A percentile compares a stretch with the other conserved stretches of the same genome.
These are phyloP conservation scores for Gossypium longicalyx DNA, from an alignment of 345 rosid species.

Conservation along the genomic window DNA sequence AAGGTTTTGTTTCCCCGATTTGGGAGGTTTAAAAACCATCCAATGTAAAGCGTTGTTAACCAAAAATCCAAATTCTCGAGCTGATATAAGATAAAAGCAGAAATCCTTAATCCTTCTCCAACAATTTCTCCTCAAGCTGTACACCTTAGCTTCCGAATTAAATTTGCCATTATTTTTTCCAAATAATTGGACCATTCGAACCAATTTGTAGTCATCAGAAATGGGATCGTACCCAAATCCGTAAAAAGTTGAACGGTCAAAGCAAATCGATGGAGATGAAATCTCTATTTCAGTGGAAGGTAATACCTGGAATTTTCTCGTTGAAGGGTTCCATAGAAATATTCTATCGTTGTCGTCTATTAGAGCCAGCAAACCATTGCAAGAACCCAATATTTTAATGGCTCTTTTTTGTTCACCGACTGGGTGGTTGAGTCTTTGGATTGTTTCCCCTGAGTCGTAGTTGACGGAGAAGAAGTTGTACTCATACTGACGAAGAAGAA, in stretches of 20 bases:
- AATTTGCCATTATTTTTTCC: not conserved
- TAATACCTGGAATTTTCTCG: no score
- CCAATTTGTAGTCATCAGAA: slow-evolving; percentile 31
- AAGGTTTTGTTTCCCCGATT: slow-evolving; percentile 28
- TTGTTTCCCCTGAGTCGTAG: no score
- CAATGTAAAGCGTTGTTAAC: slow-evolving; percentile 41
- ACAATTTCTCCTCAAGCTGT: slow-evolving; percentile 30
- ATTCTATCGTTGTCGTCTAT: no score
- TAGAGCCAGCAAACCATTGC: no score
- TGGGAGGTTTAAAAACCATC: slow-evolving; percentile 20
- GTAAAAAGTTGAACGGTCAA: not conserved
- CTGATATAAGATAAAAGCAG: slow-evolving; percentile 28
- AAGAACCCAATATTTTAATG: no score
- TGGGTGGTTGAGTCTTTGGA: no score
- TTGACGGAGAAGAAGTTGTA: no score
- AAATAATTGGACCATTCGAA: slow-evolving; percentile 29
- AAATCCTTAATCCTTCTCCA: slow-evolving; percentile 37
- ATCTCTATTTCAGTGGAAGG: no score
- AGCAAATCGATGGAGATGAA: no score
- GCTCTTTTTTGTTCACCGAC: not conserved
- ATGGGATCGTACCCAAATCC: slow-evolving; percentile 41
- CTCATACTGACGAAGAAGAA: not conserved
- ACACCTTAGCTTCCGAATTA: slow-evolving; percentile 30
- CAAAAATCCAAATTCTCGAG: slow-evolving; percentile 33
- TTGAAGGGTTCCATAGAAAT: no score